Base-by-base conservation (phyloP, 2,329 filamentous ascomycete species). In the Epicoccum nigrum region DNA sequence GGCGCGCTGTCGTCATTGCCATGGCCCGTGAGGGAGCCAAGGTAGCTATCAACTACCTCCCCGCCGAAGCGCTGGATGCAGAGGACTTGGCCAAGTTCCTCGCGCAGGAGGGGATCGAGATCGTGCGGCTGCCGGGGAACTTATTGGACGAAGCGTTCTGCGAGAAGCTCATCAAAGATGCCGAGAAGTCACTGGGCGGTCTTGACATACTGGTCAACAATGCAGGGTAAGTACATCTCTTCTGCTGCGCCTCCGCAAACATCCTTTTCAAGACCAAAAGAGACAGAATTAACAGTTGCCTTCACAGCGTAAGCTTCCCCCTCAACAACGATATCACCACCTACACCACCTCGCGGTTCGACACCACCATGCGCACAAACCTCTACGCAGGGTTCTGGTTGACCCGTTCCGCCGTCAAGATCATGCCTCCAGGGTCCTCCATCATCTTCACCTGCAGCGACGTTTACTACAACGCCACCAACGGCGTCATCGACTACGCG, bases 21-120 rank as follows among this genome's bases (percentile, higher is more conserved):
- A 93, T 88, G 60, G 88, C 88, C 25, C 86, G 89, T 78, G 90
- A 93, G 72, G 89, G 89, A 4, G 88, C 87, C 12, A 83, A 88
- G 52, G 83, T 81, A 19, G 78, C 87, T 46, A 90, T 93, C 58
- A 81, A 83, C 6, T 89, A 92, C 63, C 77, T 91, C 1, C 84
- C 86, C 0, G 83, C 87, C 28, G 90, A 93, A 71, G 84, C 92
- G 67, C 77, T 83, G 38, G 90, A 92, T 63, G 89, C 89, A 0
- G 79, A 87, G 60, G 82, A 88, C 56, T 91, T 89, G 20, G 88
- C 87, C 76, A 80, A 38, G 86, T 91, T 1, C 84, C 90, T 65
- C 77, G 83, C 23, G 77, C 83, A 41, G 88, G 88, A 4, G 75
- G 76, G 16, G 82, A 86, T 63, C 80, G 54, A n/a, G 56, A 61